Base-by-base conservation (phyloP, 176 grass and related monocot genomes). In the Avena insularis region DNA sequence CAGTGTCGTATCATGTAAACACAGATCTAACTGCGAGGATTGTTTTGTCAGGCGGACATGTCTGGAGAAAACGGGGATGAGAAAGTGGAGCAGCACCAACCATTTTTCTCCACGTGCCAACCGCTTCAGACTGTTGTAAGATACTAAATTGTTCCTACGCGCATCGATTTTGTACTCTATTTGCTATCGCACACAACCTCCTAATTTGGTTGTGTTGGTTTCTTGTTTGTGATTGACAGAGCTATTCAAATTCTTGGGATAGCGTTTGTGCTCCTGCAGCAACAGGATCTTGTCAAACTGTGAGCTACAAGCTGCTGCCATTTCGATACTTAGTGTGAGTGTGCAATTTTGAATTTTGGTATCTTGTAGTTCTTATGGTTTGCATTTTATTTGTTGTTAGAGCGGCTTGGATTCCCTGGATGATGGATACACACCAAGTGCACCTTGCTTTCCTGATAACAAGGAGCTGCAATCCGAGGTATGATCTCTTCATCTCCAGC, bases 101-200 rank as follows among this genome's bases (percentile, higher is more conserved):
- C 90, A 33, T 88, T 88, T 87, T 91, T 77, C 59, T 88, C 85
- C 75, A 84, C 77, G 76, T 81, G 80, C 81, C 75, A 48, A 19
- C 81, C 81, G 3, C 59, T 70, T 60, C 82, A 45, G 29, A 35
- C 85, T 33, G 85, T 87, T 84, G 77, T 91, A 81, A 88, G 85
- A 12, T 74, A 5, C 29, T 72, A 16, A 76, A 54, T 31, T 20
- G 51, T 35, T 17, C 25, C 12, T 36, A 54, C 33, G 49, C 15
- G 25, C 27, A 11, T 33, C 27, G 19, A 20, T 19, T 35, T 56
- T 77, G 27, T 35, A 35, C 75, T 20, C 50, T 77, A 66, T 82
- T 4, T n/a, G 79, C 0, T 51, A 66, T 13, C 46, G 2, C 71
- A 31, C 43, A 71, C 29, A 50, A 21, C 27, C 17, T 65, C 40